These are phyloP conservation scores for Ploettnerulaceae sp. DNA, from an alignment of 2,329 filamentous ascomycete genomes.

Conservation along the genomic window DNA sequence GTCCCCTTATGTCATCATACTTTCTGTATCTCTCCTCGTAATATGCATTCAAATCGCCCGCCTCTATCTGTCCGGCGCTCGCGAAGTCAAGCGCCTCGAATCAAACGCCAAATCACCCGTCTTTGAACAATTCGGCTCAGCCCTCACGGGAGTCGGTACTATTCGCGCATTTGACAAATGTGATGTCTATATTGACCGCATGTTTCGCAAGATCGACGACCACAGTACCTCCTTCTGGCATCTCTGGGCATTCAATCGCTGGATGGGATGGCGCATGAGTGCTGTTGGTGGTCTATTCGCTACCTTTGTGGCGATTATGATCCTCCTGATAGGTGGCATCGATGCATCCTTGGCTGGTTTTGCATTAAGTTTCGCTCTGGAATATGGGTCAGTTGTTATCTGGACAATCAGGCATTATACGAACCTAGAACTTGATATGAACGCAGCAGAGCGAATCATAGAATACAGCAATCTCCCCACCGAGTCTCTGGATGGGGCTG, in stretches of 20 bases:
- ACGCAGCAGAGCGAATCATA: slow-evolving; percentile 68
- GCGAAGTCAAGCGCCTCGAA: slow-evolving; percentile 73
- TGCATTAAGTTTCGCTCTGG: slow-evolving; percentile 66
- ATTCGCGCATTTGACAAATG: slow-evolving; percentile 72
- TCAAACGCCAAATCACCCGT: slow-evolving; percentile 73
- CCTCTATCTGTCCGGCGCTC: slow-evolving; percentile 63
- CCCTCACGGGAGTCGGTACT: slow-evolving; percentile 66
- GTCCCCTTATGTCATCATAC: slow-evolving; percentile 59
- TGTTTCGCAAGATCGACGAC: slow-evolving; percentile 65
- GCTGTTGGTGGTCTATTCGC: slow-evolving; percentile 66
- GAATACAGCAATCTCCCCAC: slow-evolving; percentile 68
- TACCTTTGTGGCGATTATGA: slow-evolving; percentile 57
- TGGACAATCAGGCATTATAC: slow-evolving; percentile 65
- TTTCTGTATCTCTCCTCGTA: slow-evolving; percentile 53
- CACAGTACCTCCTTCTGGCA: slow-evolving; percentile 63
- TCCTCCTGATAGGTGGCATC: slow-evolving; percentile 56
- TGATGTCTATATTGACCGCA: slow-evolving; percentile 60
- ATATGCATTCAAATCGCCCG: slow-evolving; percentile 54
- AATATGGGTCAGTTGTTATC: slow-evolving; percentile 60
- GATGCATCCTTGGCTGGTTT: slow-evolving; percentile 71
- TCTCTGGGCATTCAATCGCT: slow-evolving; percentile 68
- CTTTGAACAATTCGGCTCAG: slow-evolving; percentile 73
- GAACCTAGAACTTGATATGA: slow-evolving; percentile 72
- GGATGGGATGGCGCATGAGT: slow-evolving; percentile 70
- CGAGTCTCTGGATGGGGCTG: slow-evolving; percentile 57